phyloP scores from a whole-genome alignment of 2,329 filamentous ascomycete genomes.

The Fusarium domesticum region DNA sequence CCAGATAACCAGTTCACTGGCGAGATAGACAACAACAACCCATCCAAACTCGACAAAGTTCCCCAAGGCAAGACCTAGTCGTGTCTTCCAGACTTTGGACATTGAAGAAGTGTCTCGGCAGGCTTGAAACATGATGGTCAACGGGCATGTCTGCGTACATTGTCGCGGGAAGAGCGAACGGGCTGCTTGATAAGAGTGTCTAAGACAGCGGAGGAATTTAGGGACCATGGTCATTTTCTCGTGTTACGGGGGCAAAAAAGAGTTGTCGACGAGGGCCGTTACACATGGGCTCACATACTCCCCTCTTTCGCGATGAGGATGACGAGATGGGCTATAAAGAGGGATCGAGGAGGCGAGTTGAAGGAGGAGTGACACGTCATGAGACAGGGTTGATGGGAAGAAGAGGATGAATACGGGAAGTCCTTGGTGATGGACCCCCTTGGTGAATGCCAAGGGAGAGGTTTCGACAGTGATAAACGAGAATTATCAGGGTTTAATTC shows the following conservation, averaged over 20 bases:
- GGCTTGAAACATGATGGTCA: slow-evolving; percentile 21
- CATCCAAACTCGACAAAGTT: slow-evolving; percentile 27
- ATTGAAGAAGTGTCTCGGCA: slow-evolving; percentile 24
- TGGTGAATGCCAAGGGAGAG: background rate
- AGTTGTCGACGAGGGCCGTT: slow-evolving; percentile 12
- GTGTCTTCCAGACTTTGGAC: slow-evolving; percentile 17
- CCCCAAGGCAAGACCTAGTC: slow-evolving; percentile 3
- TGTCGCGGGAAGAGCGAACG: slow-evolving; percentile 10
- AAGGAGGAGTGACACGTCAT: slow-evolving; percentile 12
- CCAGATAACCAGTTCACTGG: slow-evolving; percentile 47
- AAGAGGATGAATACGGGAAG: slow-evolving; percentile 7
- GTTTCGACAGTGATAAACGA: background rate
- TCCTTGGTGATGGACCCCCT: background rate
- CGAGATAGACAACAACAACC: slow-evolving; percentile 38
- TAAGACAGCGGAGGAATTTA: slow-evolving; percentile 31
- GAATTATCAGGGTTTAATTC: no score
- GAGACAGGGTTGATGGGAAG: background rate
- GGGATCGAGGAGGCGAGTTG: slow-evolving; percentile 14
- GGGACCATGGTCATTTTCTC: slow-evolving; percentile 24
- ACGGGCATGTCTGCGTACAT: slow-evolving; percentile 4
- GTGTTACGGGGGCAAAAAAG: no score
- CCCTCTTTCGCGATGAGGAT: slow-evolving; percentile 15
- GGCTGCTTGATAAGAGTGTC: slow-evolving; percentile 26
- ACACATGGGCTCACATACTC: slow-evolving; percentile 17
- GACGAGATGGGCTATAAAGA: background rate